A percentile compares a stretch with the other conserved stretches of the same genome.
phyloP scores from a whole-genome alignment of 169 alveolate genomes.

The Ichthyophthirius multifiliis region DNA sequence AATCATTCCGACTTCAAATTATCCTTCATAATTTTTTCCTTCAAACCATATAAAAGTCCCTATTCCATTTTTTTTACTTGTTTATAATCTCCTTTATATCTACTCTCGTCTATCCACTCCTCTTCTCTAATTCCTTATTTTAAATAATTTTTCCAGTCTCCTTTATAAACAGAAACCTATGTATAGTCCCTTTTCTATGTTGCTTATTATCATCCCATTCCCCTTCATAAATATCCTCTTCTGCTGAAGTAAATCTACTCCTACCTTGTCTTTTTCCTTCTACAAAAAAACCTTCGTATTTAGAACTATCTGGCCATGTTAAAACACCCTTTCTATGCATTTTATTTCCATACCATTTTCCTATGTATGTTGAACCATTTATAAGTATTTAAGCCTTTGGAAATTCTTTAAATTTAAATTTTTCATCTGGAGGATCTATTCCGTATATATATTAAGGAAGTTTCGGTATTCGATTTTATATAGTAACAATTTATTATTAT shows the following conservation, averaged over 20 bases:
- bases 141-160: neutral
- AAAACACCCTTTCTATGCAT: conserved; percentile 22
- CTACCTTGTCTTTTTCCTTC: conserved; percentile 15
- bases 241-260: conserved; percentile 53
- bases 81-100: conserved; percentile 30
- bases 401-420: neutral
- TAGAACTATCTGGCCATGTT: conserved; percentile 22
- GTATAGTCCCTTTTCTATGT: neutral
- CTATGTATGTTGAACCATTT: neutral
- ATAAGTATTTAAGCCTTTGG: neutral
- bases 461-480: neutral
- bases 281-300: conserved; percentile 19
- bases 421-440: neutral
- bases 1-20: conserved; percentile 34
- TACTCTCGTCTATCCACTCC: conserved; percentile 49
- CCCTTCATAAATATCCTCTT: conserved; percentile 61
- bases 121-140: conserved; percentile 44
- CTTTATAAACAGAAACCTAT: neutral
- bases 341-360: neutral
- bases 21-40: conserved; percentile 42
- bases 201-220: neutral
- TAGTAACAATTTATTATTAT: too few relatives aligned
- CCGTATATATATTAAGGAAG: neutral
- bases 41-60: conserved; percentile 45
- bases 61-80: conserved; percentile 36